phyloP scores from a whole-genome alignment of 805 yeast genomes.

The Teunomyces aglyptinius region DNA sequence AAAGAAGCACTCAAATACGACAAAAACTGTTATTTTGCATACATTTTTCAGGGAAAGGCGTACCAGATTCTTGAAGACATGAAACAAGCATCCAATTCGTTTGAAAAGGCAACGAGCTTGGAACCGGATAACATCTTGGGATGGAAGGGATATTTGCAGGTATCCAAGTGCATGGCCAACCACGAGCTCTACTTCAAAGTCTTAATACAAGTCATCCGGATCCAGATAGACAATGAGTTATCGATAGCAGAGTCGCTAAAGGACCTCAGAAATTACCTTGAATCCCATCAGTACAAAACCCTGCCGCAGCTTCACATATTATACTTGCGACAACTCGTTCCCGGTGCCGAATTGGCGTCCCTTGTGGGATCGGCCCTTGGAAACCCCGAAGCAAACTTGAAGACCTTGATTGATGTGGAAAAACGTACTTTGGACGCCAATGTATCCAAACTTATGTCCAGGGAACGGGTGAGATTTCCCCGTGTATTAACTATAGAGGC shows the following conservation, averaged over 20 bases:
- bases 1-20: conserved; percentile 58
- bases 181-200: conserved; percentile 46
- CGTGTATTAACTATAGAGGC: conserved; percentile 42
- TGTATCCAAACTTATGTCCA: conserved; percentile 40
- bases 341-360: conserved; percentile 56
- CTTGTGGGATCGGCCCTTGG: conserved; percentile 46
- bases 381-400: conserved; percentile 44
- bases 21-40: conserved; percentile 59
- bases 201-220: conserved; percentile 43
- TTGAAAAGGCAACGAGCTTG: conserved; percentile 48
- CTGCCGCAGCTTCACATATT: conserved; percentile 39
- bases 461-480: conserved; percentile 50
- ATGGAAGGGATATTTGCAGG: conserved; percentile 76
- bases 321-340: conserved; percentile 52
- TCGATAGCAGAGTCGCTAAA: conserved; percentile 48
- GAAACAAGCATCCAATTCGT: conserved; percentile 41
- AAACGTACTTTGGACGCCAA: conserved; percentile 39
- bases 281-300: conserved; percentile 27
- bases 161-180: conserved; percentile 38
- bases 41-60: conserved; percentile 71
- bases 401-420: conserved; percentile 41
- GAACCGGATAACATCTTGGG: conserved; percentile 57
- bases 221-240: conserved; percentile 41
- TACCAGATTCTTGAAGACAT: conserved; percentile 44
- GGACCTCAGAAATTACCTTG: conserved; percentile 47